A percentile compares a stretch with the other conserved stretches of the same genome.
Conservation (phyloP, 139 green algal genomes). For the Eudorina sp. region DNA sequence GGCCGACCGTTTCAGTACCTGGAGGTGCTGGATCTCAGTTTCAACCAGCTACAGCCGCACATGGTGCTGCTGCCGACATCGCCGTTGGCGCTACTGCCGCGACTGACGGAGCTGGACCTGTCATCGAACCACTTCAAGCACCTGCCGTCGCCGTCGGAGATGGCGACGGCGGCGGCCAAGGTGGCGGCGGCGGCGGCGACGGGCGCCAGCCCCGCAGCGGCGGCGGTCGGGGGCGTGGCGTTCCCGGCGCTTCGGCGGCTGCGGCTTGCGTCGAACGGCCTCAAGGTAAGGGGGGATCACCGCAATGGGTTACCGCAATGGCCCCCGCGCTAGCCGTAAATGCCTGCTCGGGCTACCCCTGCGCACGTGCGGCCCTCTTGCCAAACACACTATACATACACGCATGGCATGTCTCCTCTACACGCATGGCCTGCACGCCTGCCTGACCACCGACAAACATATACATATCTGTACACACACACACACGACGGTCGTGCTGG, state of each 20-base stretch:
- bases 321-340: too few species aligned
- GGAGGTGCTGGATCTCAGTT: conserved; percentile 55
- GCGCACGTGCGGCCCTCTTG: too few species aligned
- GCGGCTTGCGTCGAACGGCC: conserved; percentile 48
- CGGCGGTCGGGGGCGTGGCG: background rate
- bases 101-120: conserved; percentile 56
- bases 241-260: conserved; percentile 43
- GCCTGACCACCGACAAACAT: too few species aligned
- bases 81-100: conserved; percentile 34
- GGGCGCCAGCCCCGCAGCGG: background rate
- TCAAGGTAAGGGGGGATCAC: conserved; percentile 37
- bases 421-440: too few species aligned
- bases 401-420: too few species aligned
- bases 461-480: too few species aligned
- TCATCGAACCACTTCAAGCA: conserved; percentile 43
- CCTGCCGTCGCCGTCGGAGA: conserved; percentile 29
- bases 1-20: conserved; percentile 23
- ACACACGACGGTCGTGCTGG: too few species aligned
- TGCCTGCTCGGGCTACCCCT: too few species aligned
- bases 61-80: conserved; percentile 11
- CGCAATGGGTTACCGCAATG: too few species aligned
- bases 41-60: conserved; percentile 48
- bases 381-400: too few species aligned
- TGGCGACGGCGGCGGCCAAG: background rate
- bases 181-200: background rate